phyloP scores from a whole-genome alignment of 352 stramenopile species.

The Vaucheria bursata region DNA sequence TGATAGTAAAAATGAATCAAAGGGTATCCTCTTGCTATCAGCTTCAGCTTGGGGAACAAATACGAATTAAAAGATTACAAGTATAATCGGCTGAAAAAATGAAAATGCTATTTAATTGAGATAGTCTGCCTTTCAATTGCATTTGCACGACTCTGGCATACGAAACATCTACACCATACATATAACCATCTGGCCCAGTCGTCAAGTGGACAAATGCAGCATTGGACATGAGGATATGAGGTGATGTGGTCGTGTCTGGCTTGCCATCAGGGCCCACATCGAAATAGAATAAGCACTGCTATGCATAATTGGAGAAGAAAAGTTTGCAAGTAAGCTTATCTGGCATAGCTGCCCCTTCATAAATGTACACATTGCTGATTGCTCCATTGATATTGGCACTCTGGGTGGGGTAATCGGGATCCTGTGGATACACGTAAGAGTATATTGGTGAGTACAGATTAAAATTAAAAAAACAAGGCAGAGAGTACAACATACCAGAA shows the following conservation, averaged over 20 bases:
- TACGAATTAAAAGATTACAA: too few species aligned
- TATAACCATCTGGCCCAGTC: background rate
- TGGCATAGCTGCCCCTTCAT: background rate
- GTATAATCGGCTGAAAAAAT: too few species aligned
- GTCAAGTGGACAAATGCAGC: background rate
- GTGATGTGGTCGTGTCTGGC: background rate
- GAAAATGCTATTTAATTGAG: too few species aligned
- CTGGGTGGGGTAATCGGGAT: background rate
- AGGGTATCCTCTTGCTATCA: too few species aligned
- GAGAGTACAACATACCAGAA: too few species aligned
- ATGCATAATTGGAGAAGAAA: background rate
- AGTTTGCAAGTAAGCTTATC: background rate
- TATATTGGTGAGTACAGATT: too few species aligned
- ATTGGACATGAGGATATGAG: background rate
- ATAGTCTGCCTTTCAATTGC: too few species aligned
- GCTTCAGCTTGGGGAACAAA: too few species aligned
- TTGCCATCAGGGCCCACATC: background rate
- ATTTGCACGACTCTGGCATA: too few species aligned
- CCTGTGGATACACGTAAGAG: too few species aligned
- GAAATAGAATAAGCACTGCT: background rate
- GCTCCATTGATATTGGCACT: background rate
- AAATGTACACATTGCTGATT: background rate
- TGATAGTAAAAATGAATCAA: too few species aligned
- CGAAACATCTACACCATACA: background rate
- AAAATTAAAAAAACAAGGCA: too few species aligned